Base-by-base conservation (phyloP, 1,139 yeast genomes). In the Pneumocystis sp. region DNA sequence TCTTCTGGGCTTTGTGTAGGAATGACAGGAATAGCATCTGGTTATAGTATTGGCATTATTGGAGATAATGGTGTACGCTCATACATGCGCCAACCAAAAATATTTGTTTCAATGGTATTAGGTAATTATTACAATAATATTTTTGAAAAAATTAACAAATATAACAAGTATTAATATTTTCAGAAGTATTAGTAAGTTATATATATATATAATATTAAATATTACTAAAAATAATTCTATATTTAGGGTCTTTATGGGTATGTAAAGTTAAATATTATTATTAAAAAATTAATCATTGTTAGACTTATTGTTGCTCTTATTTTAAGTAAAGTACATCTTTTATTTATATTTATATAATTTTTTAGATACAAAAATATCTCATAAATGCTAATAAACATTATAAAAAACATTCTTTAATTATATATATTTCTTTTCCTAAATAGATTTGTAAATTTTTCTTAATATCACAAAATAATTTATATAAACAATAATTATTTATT, bases 51-150 rank as follows among this genome's bases (percentile, higher is more conserved):
- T 79, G 98, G 98, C 75, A 89, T 93, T 70, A 97, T 93, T 69
- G 98, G 98, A 74, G 98, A 93, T 76, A 97, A 95, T 69, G 98
- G 98, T 79, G 97, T 93, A 66, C 87, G 97, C 80, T 95, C 95
- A 77, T 86, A 87, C 72, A 89, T 95, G 77, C 96, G 89, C 76
- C 97, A 93, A 78, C 97, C 97, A 71, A 85, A 96, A 80, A 83
- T 93, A 73, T 93, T 93, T 77, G 98, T 93, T 69, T 97, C 97
- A 75, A 93, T 93, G 88, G 91, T 91, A 50, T 50, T 50, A 50
- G 57, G 57, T 50, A 50, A 50, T 25, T 25, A 50, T 50, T 50
- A 25, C 8, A 50, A 50, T 29, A 25, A 25, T 50, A 50, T 25
- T 25, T 50, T 3, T 50, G 10, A 25, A 12, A 25, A 44, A 19